Percentiles rank a stretch among this genome's conserved stretches.
Evolutionary conservation across 179 eudicot genomes (phyloP).

Genomic region (Corrigiola litoralis): DNA sequence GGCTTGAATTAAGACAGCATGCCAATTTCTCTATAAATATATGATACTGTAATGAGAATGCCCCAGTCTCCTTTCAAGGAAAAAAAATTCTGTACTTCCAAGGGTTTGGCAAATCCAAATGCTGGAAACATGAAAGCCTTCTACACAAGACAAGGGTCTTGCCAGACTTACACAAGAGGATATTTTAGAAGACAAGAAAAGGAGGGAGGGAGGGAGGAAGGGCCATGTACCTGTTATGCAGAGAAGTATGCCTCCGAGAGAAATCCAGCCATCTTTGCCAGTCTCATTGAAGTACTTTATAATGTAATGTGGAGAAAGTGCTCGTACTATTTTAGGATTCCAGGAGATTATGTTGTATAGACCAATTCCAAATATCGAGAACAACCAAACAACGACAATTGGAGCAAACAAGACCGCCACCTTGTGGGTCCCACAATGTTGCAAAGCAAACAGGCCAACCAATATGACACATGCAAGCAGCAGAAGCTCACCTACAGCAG

Average conservation of each 20-base stretch:
- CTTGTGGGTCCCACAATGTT: conserved; percentile 82
- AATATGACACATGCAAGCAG: conserved; percentile 65
- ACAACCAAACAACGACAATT: conserved; percentile 65
- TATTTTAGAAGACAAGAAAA: not conserved
- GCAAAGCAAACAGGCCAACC: conserved; percentile 80
- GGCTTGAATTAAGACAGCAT: too few relatives aligned
- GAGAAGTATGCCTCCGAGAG: conserved; percentile 86
- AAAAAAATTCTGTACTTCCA: too few relatives aligned
- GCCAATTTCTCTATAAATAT: too few relatives aligned
- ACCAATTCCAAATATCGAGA: conserved; percentile 65
- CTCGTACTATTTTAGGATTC: conserved; percentile 69
- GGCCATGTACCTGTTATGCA: conserved; percentile 74
- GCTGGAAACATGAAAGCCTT: not conserved
- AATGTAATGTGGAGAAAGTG: conserved; percentile 81
- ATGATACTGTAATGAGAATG: too few relatives aligned
- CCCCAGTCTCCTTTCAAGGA: too few relatives aligned
- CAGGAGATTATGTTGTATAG: conserved; percentile 67
- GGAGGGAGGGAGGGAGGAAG: not conserved
- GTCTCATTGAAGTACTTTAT: conserved; percentile 58
- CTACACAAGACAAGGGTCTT: not conserved
- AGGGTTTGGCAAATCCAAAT: too few relatives aligned
- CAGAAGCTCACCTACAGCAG: conserved; percentile 46
- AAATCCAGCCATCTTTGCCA: conserved; percentile 81
- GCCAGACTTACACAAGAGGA: not conserved
- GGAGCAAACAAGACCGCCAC: conserved; percentile 88